phyloP scores from a whole-genome alignment of 2,329 filamentous ascomycete genomes.

The Salinomyces thailandicus region DNA sequence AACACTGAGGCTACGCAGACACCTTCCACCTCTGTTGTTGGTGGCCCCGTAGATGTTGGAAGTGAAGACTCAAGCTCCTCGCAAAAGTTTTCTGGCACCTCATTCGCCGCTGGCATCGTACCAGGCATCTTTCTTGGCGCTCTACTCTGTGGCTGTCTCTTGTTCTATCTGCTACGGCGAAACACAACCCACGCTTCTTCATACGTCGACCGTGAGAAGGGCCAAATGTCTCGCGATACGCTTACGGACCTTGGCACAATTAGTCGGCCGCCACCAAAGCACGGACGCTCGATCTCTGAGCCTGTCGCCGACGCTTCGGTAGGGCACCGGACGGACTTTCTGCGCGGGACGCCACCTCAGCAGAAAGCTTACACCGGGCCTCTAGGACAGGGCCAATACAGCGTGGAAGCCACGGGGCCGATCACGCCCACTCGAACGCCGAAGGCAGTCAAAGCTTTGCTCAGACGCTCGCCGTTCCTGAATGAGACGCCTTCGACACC shows the following conservation, averaged over 20 bases:
- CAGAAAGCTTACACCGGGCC: conserved; percentile 7
- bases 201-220: conserved; percentile 15
- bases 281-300: conserved; percentile 26
- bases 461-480: conserved; percentile 22
- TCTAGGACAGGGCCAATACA: conserved; percentile 8
- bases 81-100: conserved; percentile 19
- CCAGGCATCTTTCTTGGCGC: conserved; percentile 25
- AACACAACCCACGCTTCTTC: not conserved
- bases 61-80: not conserved
- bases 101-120: conserved; percentile 27
- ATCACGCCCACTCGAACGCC: conserved; percentile 13
- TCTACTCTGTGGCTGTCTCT: conserved; percentile 14
- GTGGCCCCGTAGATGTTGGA: not conserved
- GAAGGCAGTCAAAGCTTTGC: conserved; percentile 9
- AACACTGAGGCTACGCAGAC: not conserved
- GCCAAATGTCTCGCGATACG: conserved; percentile 14
- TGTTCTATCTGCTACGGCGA: conserved; percentile 17
- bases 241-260: conserved; percentile 19
- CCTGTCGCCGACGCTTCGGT: conserved; percentile 17
- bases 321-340: conserved; percentile 25
- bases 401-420: conserved; percentile 13
- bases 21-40: conserved; percentile 3
- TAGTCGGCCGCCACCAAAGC: conserved; percentile 16
- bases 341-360: conserved; percentile 19
- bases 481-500: conserved; percentile 14